These are phyloP conservation scores for Russula vinacea DNA, from an alignment of 768 basidiomycete genomes.

Conservation along the genomic window DNA sequence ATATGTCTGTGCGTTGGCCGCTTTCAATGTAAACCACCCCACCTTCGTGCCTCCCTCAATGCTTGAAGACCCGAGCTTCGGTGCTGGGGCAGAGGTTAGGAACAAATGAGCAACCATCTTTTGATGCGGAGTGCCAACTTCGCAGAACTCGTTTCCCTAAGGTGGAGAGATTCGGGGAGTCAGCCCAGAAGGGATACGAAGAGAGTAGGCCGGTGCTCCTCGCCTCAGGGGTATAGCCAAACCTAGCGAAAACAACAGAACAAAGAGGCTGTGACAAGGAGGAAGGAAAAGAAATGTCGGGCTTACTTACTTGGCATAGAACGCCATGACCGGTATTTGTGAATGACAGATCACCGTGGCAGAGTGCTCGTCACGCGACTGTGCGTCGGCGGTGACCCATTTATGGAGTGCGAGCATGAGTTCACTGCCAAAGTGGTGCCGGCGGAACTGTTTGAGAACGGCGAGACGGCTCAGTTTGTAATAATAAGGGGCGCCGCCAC, in stretches of 20 bases:
- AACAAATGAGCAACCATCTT: slow-evolving; percentile 66
- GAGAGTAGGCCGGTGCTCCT: slow-evolving; percentile 36
- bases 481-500: slow-evolving; percentile 48
- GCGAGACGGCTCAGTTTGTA: slow-evolving; percentile 76
- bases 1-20: too few species aligned
- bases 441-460: slow-evolving; percentile 63
- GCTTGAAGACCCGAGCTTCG: too few species aligned
- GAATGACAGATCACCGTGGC: slow-evolving; percentile 59
- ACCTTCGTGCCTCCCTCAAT: too few species aligned
- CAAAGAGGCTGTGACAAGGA: slow-evolving; percentile 30
- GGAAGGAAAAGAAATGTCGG: slow-evolving; percentile 21
- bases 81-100: slow-evolving; percentile 23
- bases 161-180: slow-evolving; percentile 11
- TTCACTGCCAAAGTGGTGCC: slow-evolving; percentile 58
- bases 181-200: slow-evolving; percentile 20
- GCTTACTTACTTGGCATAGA: slow-evolving; percentile 69
- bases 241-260: slow-evolving; percentile 45
- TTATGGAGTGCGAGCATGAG: slow-evolving; percentile 63
- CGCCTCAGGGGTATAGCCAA: slow-evolving; percentile 67
- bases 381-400: slow-evolving; percentile 49
- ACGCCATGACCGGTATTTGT: slow-evolving; percentile 65
- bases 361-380: slow-evolving; percentile 33
- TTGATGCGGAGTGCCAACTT: slow-evolving; percentile 83
- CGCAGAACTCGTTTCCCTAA: slow-evolving; percentile 73
- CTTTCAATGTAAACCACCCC: too few species aligned